Evolutionary conservation across 306 rosid genomes (phyloP), one percentile per base, ranked within the genome.

Genomic region (Prunus mume): DNA sequence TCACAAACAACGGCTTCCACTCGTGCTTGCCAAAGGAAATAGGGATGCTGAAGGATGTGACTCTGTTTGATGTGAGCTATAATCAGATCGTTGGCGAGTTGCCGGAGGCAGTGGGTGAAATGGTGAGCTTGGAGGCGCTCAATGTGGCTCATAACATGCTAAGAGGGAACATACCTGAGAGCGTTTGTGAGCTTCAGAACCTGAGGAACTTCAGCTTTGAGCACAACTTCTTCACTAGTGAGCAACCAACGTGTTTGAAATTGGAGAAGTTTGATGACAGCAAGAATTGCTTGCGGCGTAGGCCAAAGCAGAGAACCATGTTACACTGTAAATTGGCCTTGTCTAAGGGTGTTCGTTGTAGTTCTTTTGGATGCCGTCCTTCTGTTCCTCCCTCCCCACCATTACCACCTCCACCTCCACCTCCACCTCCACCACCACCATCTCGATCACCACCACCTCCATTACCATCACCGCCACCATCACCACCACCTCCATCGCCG

Each of bases 1-100:
- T 89, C 4, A 67, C 79, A 79, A 89, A 91, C 79, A 90, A 81
- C 30, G 72, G 38, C 6, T 82, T 90, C 15, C 55, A 82, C 7
- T 82, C 90, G 0, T 92, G 97, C 41, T 79, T 92, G 73, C 93
- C 97, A 0, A 65, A 83, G 5, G 89, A 90, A 81, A 82, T 88
- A 30, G 96, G 96, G 60, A 30, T 71, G 71, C 69, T 88, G 68
- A 88, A 76, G 84, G 88, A 86, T 72, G 69, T 90, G 24, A 87
- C 82, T 2, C 89, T 93, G 75, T 88, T 91, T 15, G 93, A 93
- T 62, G 89, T 84, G 15, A 88, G 94, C 80, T 68, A 78, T 60
- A 89, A 93, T 72, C 76, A 79, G 76, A 74, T 93, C 0, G 12
- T 78, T 13, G 94, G 93, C 28, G 78, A 88, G 8, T 79, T 93